Evolutionary conservation across 2,329 filamentous ascomycete species (phyloP), one percentile per base, ranked within the genome.

Genomic region (Epichloe gansuensis): DNA sequence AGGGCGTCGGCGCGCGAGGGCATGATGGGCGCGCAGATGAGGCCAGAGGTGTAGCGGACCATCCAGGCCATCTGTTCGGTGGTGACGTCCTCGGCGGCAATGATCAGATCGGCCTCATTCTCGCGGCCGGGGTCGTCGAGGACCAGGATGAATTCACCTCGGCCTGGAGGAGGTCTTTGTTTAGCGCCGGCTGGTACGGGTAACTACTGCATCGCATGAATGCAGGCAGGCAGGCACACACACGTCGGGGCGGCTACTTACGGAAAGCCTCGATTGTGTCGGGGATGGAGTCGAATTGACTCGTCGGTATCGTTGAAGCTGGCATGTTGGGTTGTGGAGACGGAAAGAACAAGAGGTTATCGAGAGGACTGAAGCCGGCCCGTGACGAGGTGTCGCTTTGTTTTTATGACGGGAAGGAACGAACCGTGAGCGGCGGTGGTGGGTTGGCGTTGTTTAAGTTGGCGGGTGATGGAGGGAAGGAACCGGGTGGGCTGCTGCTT

Each of bases 91-190:
- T 89, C 75, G 57, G 90, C 91, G 59, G 93, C 88, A 65, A 97
- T 94, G 70, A 97, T 96, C 48, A 98, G 81, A 73, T 98, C 93
- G 69, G 91, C 93, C 78, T 98, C 93, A 69, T 98, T 98, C 71
- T 98, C 93, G 69, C 93, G 91, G 57, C 84, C 81, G 58, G 89
- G 83, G 60, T 88, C 87, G 75, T 98, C 93, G 64, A 98, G 88
- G 39, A 96, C 91, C 56, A 98, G 83, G 67, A 98, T 85, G 77
- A 97, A 97, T 66, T 97, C 84, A 69, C 89, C 90, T 69, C 83
- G 80, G 63, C 76, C 84, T 88, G 58, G 48, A 28, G 15, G 17
- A 15, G 46, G 47, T 41, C 48, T 46, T 25, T 13, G 35, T 17
- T 42, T 45, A 42, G 53, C 46, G 17, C 37, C 9, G 52, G 28